phyloP scores from a whole-genome alignment of 148 eudicot genomes.

The Simmondsia chinensis region DNA sequence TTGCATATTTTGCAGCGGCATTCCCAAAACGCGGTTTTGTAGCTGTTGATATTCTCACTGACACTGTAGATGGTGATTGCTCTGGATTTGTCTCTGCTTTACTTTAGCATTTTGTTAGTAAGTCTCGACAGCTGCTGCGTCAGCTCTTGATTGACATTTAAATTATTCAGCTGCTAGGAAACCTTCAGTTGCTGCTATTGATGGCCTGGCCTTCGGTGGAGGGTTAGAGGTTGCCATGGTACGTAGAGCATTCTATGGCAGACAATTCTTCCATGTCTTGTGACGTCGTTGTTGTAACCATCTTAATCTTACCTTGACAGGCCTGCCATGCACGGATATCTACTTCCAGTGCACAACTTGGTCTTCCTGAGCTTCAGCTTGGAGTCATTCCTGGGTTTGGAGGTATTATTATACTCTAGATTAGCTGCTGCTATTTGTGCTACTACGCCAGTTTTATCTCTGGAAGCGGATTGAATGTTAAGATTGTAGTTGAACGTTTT shows the following conservation, averaged over 20 bases:
- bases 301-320: constrained; percentile 19
- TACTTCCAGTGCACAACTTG: constrained; percentile 82
- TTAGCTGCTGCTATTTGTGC: too few species aligned
- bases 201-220: constrained; percentile 94
- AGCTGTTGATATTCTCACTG: constrained; percentile 75
- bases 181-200: constrained; percentile 93
- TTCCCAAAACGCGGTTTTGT: constrained; percentile 68
- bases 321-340: constrained; percentile 93
- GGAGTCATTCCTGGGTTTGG: constrained; percentile 96
- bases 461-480: too few species aligned
- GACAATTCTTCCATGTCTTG: neutral
- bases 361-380: constrained; percentile 94
- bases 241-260: constrained; percentile 12
- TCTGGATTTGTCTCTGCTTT: too few species aligned
- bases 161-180: constrained; percentile 58
- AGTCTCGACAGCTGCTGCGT: neutral
- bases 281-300: neutral
- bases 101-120: too few species aligned
- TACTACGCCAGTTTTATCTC: too few species aligned
- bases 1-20: constrained; percentile 30
- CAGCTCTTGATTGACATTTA: constrained; percentile 2
- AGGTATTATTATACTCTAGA: constrained; percentile 68
- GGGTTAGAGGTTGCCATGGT: constrained; percentile 99
- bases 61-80: constrained; percentile 85
- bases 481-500: too few species aligned